Evolutionary conservation across 768 basidiomycete genomes (phyloP).

Genomic region (Macrolepiota fuliginosa): DNA sequence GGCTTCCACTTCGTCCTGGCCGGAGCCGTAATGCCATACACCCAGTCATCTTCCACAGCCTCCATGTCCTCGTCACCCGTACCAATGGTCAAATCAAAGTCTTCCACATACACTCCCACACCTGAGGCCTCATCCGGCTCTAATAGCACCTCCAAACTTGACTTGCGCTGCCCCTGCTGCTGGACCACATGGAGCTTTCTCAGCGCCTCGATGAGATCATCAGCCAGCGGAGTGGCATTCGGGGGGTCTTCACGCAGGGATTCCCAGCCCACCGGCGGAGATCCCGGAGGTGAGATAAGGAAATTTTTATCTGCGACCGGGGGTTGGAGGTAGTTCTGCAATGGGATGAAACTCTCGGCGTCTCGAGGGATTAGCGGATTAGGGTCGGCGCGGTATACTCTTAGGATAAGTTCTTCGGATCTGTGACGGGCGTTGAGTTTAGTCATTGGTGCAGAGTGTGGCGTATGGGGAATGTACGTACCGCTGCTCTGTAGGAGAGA

Average conservation of each 20-base stretch:
- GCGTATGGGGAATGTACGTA: constrained; percentile 30
- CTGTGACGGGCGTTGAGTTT: constrained; percentile 28
- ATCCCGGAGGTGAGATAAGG: constrained; percentile 96
- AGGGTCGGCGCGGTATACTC: constrained; percentile 74
- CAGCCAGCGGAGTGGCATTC: constrained; percentile 77
- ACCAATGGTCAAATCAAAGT: constrained; percentile 48
- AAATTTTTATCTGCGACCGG: constrained; percentile 90
- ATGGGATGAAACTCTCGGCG: constrained; percentile 28
- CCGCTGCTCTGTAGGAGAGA: constrained; percentile 52
- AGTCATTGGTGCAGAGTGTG: background rate
- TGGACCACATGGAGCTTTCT: constrained; percentile 54
- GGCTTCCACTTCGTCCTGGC: constrained; percentile 50
- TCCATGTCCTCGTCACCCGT: constrained; percentile 22
- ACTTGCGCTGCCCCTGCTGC: constrained; percentile 32
- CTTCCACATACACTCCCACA: constrained; percentile 77
- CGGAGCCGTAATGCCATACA: constrained; percentile 57
- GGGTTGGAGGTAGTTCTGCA: constrained; percentile 59
- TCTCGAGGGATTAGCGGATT: constrained; percentile 51
- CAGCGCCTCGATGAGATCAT: constrained; percentile 83
- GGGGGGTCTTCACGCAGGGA: constrained; percentile 88
- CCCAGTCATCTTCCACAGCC: constrained; percentile 56
- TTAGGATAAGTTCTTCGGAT: constrained; percentile 45
- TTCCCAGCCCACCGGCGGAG: constrained; percentile 97
- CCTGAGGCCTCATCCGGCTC: constrained; percentile 69
- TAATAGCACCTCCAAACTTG: constrained; percentile 54